Evolutionary conservation across 768 basidiomycete species (phyloP).

Genomic region (Podaxis carcinomalis): DNA sequence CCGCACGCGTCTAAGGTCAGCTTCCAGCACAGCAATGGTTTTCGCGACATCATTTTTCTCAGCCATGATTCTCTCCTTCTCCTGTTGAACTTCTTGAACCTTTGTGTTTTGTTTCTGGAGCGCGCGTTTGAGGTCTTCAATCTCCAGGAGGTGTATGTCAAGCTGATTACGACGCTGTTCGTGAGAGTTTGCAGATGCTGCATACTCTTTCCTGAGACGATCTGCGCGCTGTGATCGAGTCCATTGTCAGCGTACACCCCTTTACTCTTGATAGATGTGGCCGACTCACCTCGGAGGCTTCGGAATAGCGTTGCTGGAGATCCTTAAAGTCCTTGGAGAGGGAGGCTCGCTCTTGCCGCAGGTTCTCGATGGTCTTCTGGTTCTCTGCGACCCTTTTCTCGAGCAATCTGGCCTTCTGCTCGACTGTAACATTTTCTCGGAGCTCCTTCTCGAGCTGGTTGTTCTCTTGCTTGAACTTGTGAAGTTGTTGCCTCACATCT

Average conservation of each 20-base stretch:
- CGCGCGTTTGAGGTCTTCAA: slow-evolving; percentile 70
- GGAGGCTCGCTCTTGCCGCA: slow-evolving; percentile 73
- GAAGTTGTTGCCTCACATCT: slow-evolving; percentile 65
- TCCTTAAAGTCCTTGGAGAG: slow-evolving; percentile 68
- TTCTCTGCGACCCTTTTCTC: slow-evolving; percentile 70
- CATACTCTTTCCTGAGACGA: slow-evolving; percentile 54
- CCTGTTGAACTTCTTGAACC: slow-evolving; percentile 58
- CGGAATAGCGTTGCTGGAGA: slow-evolving; percentile 62
- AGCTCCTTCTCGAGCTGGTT: slow-evolving; percentile 70
- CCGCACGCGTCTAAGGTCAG: slow-evolving; percentile 71
- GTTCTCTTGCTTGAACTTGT: slow-evolving; percentile 69
- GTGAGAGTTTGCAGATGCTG: slow-evolving; percentile 59
- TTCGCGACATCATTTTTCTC: slow-evolving; percentile 65
- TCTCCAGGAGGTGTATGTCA: slow-evolving; percentile 65
- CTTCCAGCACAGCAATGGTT: slow-evolving; percentile 65
- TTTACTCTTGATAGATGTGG: neutral
- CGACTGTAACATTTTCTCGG: slow-evolving; percentile 65
- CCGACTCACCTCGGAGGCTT: slow-evolving; percentile 58
- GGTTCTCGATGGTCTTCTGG: slow-evolving; percentile 60
- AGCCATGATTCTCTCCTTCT: slow-evolving; percentile 54
- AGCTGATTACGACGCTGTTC: slow-evolving; percentile 71
- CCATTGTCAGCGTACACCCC: neutral
- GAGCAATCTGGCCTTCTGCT: slow-evolving; percentile 69
- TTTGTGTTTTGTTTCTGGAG: slow-evolving; percentile 57
- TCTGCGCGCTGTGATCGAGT: slow-evolving; percentile 43